Base-by-base conservation (phyloP, 176 grass and related monocot species). In the Neostapfia colusana region DNA sequence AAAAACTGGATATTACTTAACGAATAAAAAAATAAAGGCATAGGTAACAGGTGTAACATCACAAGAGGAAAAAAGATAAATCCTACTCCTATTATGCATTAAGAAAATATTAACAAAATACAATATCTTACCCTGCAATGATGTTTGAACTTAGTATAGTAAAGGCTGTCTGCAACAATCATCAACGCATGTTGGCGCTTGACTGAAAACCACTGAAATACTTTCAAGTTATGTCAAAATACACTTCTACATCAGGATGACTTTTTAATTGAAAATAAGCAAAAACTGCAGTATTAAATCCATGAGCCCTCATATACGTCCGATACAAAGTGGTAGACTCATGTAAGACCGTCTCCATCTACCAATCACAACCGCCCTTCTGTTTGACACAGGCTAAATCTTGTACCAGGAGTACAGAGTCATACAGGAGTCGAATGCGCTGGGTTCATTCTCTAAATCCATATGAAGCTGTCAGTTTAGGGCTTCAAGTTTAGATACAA, bases 131-230 rank as follows among this genome's bases (percentile, higher is more conserved):
- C 95, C 91, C 85, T 88, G 82, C 95, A 98, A 70, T 98, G 89
- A 82, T 82, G 80, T 78, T 95, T 98, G 82, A 98, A 95, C 60
- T 98, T 98, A 11, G 51, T 87, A 62, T 92, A 95, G 80, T 98
- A 98, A 64, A 98, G 84, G 65, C 14, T 83, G 63, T 98, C 95
- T 4, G 87, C 89, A 12, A 98, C 79, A 80, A 93, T 95, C 85
- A 98, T 54, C 79, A 98, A 80, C 28, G 95, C 95, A 84, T 98
- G 95, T 79, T 93, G 89, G 21, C 95, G 89, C 83, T 92, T 98
- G 65, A 98, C 83, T 51, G 95, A 89, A 84, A 98, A 98, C 95
- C 95, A 98, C 95, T 98, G 95, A 79, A 88, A 86, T 72, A 82
- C 25, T 87, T 36, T 44, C 15, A 83, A 51, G 28, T 26, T 51